These are phyloP conservation scores for Discostella pseudostelligera DNA, from an alignment of 108 stramenopile genomes.

Conservation along the genomic window DNA sequence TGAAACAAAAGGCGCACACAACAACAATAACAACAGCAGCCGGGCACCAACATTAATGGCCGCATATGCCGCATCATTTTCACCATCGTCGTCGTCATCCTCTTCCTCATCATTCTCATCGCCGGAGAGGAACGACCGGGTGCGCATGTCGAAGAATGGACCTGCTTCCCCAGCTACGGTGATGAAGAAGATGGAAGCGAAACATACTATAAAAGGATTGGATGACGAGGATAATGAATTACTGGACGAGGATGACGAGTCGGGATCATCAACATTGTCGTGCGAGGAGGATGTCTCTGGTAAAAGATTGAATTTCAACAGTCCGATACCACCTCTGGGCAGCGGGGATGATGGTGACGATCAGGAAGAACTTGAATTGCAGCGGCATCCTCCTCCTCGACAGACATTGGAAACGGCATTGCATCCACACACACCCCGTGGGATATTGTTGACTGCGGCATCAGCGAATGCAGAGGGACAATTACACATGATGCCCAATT, in stretches of 20 bases:
- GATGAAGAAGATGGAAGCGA: no score
- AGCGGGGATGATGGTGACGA: constrained; percentile 2
- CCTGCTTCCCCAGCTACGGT: no score
- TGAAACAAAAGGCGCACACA: not conserved
- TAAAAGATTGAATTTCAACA: constrained; percentile 70
- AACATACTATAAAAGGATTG: not conserved
- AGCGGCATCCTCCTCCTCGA: not conserved
- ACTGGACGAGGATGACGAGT: constrained; percentile 6
- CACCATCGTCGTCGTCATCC: not conserved
- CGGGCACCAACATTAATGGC: not conserved
- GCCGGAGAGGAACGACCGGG: constrained; percentile 12
- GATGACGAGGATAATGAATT: constrained; percentile 46
- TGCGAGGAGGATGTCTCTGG: constrained; percentile 26
- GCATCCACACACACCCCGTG: constrained; percentile 38
- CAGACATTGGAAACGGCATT: constrained; percentile 14
- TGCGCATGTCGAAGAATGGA: constrained; percentile 1
- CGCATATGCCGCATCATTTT: not conserved
- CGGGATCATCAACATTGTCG: constrained; percentile 6
- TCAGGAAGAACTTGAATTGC: not conserved
- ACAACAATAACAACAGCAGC: constrained; percentile 9
- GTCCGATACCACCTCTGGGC: constrained; percentile 17
- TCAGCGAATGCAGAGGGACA: constrained; percentile 12
- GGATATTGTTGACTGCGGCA: constrained; percentile 8
- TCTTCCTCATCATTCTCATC: not conserved
- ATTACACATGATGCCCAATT: constrained; percentile 22